These are phyloP conservation scores for Rhodotorula sp. DNA, from an alignment of 1,284 basidiomycete genomes.

Conservation along the genomic window DNA sequence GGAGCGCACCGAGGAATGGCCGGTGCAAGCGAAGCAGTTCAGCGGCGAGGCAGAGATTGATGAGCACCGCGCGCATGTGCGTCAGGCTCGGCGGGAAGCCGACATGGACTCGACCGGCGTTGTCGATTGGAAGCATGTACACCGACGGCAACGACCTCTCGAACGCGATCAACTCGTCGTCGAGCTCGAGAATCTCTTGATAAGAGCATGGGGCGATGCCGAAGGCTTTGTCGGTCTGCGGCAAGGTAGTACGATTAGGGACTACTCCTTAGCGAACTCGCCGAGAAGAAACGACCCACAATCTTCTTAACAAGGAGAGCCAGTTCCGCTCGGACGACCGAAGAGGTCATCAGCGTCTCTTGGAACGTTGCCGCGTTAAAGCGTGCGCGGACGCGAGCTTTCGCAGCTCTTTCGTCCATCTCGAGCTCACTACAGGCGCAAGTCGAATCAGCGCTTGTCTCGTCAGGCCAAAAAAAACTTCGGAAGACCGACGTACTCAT, in stretches of 20 bases:
- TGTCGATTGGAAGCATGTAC: conserved; percentile 12
- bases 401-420: conserved; percentile 18
- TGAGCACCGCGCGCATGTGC: conserved; percentile 6
- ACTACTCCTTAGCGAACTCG: not conserved
- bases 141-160: conserved; percentile 12
- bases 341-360: conserved; percentile 21
- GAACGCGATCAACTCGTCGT: conserved; percentile 16
- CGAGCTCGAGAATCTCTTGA: conserved; percentile 3
- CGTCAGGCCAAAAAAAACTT: not conserved
- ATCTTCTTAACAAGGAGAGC: conserved; percentile 22
- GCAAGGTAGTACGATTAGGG: not conserved
- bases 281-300: not conserved
- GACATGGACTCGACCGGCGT: conserved; percentile 1
- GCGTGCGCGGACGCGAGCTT: conserved; percentile 10
- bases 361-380: conserved; percentile 2
- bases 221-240: conserved; percentile 25
- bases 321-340: conserved; percentile 12
- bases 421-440: conserved; percentile 2
- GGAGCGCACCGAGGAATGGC: conserved; percentile 24
- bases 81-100: conserved; percentile 4
- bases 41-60: conserved; percentile 20
- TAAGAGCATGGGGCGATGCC: conserved; percentile 11
- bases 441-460: too few relatives aligned
- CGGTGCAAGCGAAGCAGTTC: conserved; percentile 31
- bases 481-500: not conserved